These are phyloP conservation scores for Komagataella pseudopastoris DNA, from an alignment of 805 yeast species.

Conservation along the genomic window DNA sequence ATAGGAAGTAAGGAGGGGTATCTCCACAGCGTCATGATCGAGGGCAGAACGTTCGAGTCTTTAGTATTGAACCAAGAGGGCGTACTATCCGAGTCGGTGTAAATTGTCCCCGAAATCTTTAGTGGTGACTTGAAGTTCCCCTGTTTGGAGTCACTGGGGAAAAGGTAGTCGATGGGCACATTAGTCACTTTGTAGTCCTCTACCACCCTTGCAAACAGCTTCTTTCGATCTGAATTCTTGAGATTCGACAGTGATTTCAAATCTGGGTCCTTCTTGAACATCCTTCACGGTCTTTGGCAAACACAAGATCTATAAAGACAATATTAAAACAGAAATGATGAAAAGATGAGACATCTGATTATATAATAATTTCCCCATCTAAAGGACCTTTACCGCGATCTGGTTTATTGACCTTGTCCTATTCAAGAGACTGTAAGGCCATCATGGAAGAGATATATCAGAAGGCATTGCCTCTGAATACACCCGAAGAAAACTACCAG, in stretches of 20 bases:
- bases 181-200: conserved; percentile 5
- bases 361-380: neutral
- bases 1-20: conserved; percentile 53
- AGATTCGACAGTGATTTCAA: conserved; percentile 65
- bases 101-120: conserved; percentile 46
- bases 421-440: neutral
- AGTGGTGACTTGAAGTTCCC: conserved; percentile 45
- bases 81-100: conserved; percentile 43
- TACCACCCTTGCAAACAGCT: conserved; percentile 5
- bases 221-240: conserved; percentile 69
- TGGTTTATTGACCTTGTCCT: neutral
- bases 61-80: conserved; percentile 65
- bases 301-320: neutral
- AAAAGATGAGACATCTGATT: neutral
- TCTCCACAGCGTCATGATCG: conserved; percentile 62
- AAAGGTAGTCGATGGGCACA: conserved; percentile 8
- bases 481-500: neutral
- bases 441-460: neutral
- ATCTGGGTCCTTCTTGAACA: conserved; percentile 42
- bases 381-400: neutral
- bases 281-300: conserved; percentile 7
- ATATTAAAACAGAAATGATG: neutral
- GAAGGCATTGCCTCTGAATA: neutral
- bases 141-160: conserved; percentile 47
- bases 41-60: conserved; percentile 48